A percentile compares a stretch with the other conserved stretches of the same genome.
Conservation (phyloP, 1,139 yeast genomes). For the Lodderomyces orthopsilosis region DNA sequence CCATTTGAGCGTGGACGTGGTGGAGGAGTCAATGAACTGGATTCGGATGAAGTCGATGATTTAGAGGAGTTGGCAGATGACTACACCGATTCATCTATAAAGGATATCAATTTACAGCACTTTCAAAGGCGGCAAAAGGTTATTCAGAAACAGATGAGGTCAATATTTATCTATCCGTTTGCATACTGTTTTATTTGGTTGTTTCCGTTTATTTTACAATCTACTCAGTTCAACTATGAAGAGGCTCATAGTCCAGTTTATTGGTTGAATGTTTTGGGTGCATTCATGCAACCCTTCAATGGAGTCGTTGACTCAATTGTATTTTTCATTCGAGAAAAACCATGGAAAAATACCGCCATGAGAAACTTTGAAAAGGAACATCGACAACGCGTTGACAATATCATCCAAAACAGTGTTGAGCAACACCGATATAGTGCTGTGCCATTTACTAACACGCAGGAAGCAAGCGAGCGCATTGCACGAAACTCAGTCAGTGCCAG, state of each 20-base stretch:
- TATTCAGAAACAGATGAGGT: conserved; percentile 75
- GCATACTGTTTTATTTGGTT: conserved; percentile 80
- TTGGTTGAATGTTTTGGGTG: conserved; percentile 67
- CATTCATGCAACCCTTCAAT: conserved; percentile 77
- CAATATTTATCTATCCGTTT: conserved; percentile 79
- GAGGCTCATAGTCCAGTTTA: conserved; percentile 48
- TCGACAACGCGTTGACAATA: conserved; percentile 25
- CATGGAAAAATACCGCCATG: conserved; percentile 60
- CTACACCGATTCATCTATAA: conserved; percentile 6
- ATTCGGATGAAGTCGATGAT: conserved; percentile 11
- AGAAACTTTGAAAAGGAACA: conserved; percentile 39
- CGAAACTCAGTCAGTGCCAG: conserved; percentile 27
- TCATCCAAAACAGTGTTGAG: conserved; percentile 13
- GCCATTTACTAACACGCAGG: conserved; percentile 4
- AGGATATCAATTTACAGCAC: conserved; percentile 34
- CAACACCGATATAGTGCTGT: conserved; percentile 7
- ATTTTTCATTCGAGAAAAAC: conserved; percentile 72
- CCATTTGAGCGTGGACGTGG: not conserved
- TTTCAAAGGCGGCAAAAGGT: conserved; percentile 61
- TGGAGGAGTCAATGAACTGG: conserved; percentile 1
- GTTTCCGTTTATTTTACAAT: conserved; percentile 73
- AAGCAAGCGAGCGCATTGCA: conserved; percentile 25
- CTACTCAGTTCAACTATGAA: conserved; percentile 56
- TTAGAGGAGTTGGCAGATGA: conserved; percentile 13
- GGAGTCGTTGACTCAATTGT: conserved; percentile 77